Evolutionary conservation across 129 eudicot species (phyloP), one percentile per base, ranked within the genome.

Genomic region (Arctium minus): DNA sequence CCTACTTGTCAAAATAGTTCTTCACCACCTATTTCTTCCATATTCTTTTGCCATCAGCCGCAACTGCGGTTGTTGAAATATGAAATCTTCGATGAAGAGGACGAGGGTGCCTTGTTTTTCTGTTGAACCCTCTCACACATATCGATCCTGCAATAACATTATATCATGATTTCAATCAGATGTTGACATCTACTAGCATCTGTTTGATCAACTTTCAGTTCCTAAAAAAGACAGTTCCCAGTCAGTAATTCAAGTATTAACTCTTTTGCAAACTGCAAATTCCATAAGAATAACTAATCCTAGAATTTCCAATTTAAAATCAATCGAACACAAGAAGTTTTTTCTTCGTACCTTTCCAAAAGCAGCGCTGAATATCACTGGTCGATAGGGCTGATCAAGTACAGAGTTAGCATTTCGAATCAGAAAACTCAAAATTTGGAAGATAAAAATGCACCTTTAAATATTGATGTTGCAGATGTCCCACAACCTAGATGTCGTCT

Each of bases 91-190:
- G 37, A 18, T 83, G 60, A 36, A 90, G 86, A 11, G 56, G 29
- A 31, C 30, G 81, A 12, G 91, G 87, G 18, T 40, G 64, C 72
- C 88, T 79, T 22, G 89, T 87, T 50, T 11, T 79, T 68, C 87
- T 85, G 76, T 92, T 70, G 78, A 88, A 87, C 74, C 90, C 94
- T 79, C 97, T 89, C 50, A 86, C 82, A 80, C 97, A 92, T 27
- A 90, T 80, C 71, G 84, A 92, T 6, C 92, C 97, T 92, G 88
- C 74, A 84, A 11, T 33, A 70, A 67, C 5, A 33, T 33, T 33
- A 22, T 22, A 22, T 22, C 27, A 22, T 22, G 27, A 22, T 22
- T 22, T 22, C 27, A 22, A 22, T 22, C 6, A 5, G 8, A 38
- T 39, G 46, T 40, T 40, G 10, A 40, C 46, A 1, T 40, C 8